Evolutionary conservation across 768 basidiomycete species (phyloP).

Genomic region (Chalciporus sphaerocephalus): DNA sequence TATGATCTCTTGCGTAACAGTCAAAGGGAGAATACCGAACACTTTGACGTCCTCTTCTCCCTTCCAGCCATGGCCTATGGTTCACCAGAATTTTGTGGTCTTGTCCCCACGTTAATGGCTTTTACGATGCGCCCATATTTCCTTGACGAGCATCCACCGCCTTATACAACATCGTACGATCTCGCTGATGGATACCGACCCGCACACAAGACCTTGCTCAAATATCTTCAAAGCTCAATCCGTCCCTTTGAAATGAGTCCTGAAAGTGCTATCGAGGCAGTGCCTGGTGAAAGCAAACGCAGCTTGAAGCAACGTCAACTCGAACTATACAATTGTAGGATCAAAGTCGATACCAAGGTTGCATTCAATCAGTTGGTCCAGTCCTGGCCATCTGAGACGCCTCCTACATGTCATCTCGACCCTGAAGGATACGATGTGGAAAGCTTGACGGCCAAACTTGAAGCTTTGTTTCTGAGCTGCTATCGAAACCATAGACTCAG

Average conservation of each 20-base stretch:
- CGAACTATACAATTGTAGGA: neutral
- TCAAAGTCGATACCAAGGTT: neutral
- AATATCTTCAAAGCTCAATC: neutral
- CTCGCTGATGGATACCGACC: conserved; percentile 10
- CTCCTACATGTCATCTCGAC: neutral
- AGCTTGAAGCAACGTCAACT: neutral
- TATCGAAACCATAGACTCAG: conserved; percentile 11
- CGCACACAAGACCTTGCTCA: neutral
- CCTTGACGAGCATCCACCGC: conserved; percentile 5
- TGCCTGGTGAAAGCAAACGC: neutral
- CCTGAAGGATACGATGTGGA: conserved; percentile 1
- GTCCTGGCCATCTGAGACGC: conserved; percentile 15
- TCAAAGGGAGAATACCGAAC: neutral
- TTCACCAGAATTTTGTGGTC: conserved; percentile 7
- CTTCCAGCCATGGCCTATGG: conserved; percentile 30
- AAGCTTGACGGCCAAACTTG: neutral
- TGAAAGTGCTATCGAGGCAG: conserved; percentile 4
- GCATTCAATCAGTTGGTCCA: neutral
- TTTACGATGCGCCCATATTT: conserved; percentile 19
- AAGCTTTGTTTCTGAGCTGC: conserved; percentile 10
- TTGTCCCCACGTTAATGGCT: conserved; percentile 29
- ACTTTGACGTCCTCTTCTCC: conserved; percentile 25
- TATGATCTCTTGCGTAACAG: conserved; percentile 21
- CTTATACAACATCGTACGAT: neutral
- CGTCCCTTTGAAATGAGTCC: conserved; percentile 1